A percentile compares a stretch with the other conserved stretches of the same genome.
Evolutionary conservation across 2,329 filamentous ascomycete species (phyloP).

Genomic region (Claviceps humidiphila): DNA sequence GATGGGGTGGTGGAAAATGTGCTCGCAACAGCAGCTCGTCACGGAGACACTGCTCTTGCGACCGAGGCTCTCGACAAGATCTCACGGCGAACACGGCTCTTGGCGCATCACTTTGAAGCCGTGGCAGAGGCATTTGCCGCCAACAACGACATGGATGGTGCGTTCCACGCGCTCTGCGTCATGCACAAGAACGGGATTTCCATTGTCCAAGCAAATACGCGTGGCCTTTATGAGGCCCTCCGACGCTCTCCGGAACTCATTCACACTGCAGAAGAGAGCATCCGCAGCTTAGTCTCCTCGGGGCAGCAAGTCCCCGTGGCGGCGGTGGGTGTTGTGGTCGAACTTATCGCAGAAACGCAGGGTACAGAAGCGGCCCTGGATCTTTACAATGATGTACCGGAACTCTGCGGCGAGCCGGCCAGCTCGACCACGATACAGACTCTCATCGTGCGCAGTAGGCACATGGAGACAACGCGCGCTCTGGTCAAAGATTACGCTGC

Average conservation of each 20-base stretch:
- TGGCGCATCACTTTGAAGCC: slow-evolving; percentile 63
- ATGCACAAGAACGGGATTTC: slow-evolving; percentile 47
- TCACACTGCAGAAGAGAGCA: slow-evolving; percentile 37
- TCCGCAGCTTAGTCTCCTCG: slow-evolving; percentile 37
- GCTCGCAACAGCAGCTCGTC: slow-evolving; percentile 56
- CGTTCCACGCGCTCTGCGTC: slow-evolving; percentile 57
- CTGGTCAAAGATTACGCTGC: slow-evolving; percentile 19
- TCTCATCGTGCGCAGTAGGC: slow-evolving; percentile 17
- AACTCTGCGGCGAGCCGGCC: slow-evolving; percentile 17
- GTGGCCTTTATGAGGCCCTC: slow-evolving; percentile 47
- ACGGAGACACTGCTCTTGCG: slow-evolving; percentile 55
- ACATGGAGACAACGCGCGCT: slow-evolving; percentile 12
- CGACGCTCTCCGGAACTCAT: slow-evolving; percentile 30
- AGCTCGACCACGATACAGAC: slow-evolving; percentile 15
- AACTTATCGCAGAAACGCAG: slow-evolving; percentile 17
- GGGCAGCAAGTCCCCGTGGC: slow-evolving; percentile 24
- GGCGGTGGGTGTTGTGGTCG: slow-evolving; percentile 21
- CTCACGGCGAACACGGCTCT: slow-evolving; percentile 32
- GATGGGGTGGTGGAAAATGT: slow-evolving; percentile 55
- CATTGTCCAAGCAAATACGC: slow-evolving; percentile 46
- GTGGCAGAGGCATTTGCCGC: slow-evolving; percentile 58
- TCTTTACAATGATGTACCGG: slow-evolving; percentile 18
- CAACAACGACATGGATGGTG: slow-evolving; percentile 45
- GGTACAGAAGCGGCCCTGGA: slow-evolving; percentile 19
- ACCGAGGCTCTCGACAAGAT: slow-evolving; percentile 50